These are phyloP conservation scores for Tephrocybe rancida DNA, from an alignment of 768 basidiomycete species.

Conservation along the genomic window DNA sequence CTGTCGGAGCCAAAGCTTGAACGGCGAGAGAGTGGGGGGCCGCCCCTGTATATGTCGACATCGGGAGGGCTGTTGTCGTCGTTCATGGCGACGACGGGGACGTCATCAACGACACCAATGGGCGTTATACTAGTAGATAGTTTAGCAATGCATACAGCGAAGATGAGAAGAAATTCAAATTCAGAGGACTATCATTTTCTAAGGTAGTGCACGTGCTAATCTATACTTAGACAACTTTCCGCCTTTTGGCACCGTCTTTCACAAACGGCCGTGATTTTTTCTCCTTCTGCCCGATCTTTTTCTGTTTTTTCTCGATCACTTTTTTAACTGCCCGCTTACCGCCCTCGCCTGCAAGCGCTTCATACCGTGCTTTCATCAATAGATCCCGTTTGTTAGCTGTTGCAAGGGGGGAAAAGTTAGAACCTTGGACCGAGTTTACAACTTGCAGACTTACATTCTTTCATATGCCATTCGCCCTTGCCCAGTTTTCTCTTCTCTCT, in stretches of 20 bases:
- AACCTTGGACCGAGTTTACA: neutral
- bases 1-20: slow-evolving; percentile 30
- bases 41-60: slow-evolving; percentile 61
- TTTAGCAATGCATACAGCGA: neutral
- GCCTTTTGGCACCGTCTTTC: slow-evolving; percentile 20
- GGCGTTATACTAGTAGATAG: neutral
- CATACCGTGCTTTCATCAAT: slow-evolving; percentile 73
- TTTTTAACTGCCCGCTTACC: slow-evolving; percentile 84
- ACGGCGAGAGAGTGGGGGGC: slow-evolving; percentile 33
- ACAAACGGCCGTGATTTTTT: slow-evolving; percentile 79
- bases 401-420: too few species aligned
- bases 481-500: slow-evolving; percentile 69
- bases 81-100: slow-evolving; percentile 12
- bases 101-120: slow-evolving; percentile 5
- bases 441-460: slow-evolving; percentile 57
- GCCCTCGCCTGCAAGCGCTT: slow-evolving; percentile 74
- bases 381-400: slow-evolving; percentile 80
- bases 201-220: slow-evolving; percentile 6
- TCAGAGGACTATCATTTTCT: neutral
- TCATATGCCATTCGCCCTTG: slow-evolving; percentile 86
- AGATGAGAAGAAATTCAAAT: neutral
- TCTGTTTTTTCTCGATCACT: slow-evolving; percentile 87
- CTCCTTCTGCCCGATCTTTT: slow-evolving; percentile 86
- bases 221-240: slow-evolving; percentile 17
- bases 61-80: slow-evolving; percentile 20